These are phyloP conservation scores for Penicillium janthinellum DNA, from an alignment of 2,329 filamentous ascomycete genomes.

Conservation along the genomic window DNA sequence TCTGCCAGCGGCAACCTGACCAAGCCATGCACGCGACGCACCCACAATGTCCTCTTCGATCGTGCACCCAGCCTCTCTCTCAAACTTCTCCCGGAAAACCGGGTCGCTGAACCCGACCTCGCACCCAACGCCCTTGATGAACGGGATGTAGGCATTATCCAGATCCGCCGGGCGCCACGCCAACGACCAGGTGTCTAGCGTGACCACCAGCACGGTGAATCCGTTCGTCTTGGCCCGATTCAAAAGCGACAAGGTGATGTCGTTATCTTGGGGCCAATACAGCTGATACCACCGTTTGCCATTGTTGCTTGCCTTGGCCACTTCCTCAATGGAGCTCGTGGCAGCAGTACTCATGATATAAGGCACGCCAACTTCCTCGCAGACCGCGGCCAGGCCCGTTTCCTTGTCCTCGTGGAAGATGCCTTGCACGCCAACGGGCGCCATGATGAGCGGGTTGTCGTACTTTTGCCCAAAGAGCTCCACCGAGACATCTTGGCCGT, in stretches of 20 bases:
- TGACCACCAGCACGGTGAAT: conserved; percentile 69
- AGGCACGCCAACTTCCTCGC: conserved; percentile 62
- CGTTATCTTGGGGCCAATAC: conserved; percentile 70
- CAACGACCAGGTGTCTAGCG: conserved; percentile 70
- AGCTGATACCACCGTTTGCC: conserved; percentile 71
- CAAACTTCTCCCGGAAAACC: conserved; percentile 62
- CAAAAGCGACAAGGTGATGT: conserved; percentile 66
- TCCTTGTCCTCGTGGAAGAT: conserved; percentile 69
- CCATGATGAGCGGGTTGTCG: conserved; percentile 60
- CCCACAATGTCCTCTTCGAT: conserved; percentile 52
- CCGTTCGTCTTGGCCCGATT: conserved; percentile 62
- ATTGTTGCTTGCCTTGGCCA: conserved; percentile 60
- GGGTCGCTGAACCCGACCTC: conserved; percentile 68
- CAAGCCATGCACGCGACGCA: conserved; percentile 58
- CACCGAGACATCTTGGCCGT: conserved; percentile 51
- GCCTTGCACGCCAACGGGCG: conserved; percentile 69
- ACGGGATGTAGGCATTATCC: conserved; percentile 58
- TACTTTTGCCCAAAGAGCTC: conserved; percentile 55
- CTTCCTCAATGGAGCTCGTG: conserved; percentile 65
- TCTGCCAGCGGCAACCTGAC: conserved; percentile 54
- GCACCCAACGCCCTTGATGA: conserved; percentile 61
- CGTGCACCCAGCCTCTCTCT: conserved; percentile 49
- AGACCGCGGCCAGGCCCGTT: conserved; percentile 64
- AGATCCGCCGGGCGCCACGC: conserved; percentile 69
- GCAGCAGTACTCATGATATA: conserved; percentile 70